Evolutionary conservation across 2,329 filamentous ascomycete species (phyloP).

Genomic region (Paecilomyces dactylethromorphus): DNA sequence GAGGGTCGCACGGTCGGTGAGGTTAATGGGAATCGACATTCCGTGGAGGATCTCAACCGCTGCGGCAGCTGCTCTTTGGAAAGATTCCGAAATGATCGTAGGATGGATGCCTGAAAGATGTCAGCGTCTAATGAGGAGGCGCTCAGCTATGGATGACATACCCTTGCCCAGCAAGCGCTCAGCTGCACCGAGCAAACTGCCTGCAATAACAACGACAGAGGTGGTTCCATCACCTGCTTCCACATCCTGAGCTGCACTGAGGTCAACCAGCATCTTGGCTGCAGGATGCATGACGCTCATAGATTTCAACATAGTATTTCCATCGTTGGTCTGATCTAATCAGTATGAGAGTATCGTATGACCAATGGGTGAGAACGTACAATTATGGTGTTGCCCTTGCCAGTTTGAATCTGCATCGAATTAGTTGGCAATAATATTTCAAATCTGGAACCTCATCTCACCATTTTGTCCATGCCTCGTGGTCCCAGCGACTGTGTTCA

Average conservation of each 20-base stretch:
- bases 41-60: conserved; percentile 85
- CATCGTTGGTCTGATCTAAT: conserved; percentile 72
- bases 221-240: conserved; percentile 98
- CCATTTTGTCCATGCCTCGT: conserved; percentile 98
- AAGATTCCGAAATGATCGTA: conserved; percentile 93
- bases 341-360: conserved; percentile 15
- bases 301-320: conserved; percentile 97
- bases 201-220: conserved; percentile 95
- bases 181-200: conserved; percentile 86
- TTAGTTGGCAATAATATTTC: conserved; percentile 14
- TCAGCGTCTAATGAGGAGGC: background rate
- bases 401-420: conserved; percentile 67
- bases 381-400: conserved; percentile 96
- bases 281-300: conserved; percentile 99
- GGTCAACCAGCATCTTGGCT: conserved; percentile 96
- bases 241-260: conserved; percentile 94
- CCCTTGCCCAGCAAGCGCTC: conserved; percentile 86
- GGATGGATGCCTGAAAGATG: conserved; percentile 66
- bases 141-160: conserved; percentile 7
- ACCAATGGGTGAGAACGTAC: conserved; percentile 29
- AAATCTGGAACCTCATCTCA: conserved; percentile 14
- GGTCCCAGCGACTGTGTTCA: conserved; percentile 69
- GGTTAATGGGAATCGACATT: conserved; percentile 90
- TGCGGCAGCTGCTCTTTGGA: conserved; percentile 86
- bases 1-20: conserved; percentile 80